phyloP scores from a whole-genome alignment of 2,329 filamentous ascomycete species.

The Mariannaea sp. region DNA sequence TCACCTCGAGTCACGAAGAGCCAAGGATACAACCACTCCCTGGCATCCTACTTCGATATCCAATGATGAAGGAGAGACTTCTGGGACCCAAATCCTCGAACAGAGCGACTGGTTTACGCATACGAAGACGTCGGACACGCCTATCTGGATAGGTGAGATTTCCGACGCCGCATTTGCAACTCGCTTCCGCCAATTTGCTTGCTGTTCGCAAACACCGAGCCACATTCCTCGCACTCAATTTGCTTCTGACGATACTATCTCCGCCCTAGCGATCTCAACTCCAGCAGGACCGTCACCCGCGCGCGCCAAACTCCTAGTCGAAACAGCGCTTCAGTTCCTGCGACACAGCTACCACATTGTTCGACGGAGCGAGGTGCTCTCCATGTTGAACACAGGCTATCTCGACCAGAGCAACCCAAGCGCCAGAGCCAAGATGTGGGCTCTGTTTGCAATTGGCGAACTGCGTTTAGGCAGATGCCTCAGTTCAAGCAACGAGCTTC shows the following conservation, averaged over 20 bases:
- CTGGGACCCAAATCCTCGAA: slow-evolving; percentile 13
- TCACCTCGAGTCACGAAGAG: not conserved
- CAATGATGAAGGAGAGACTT: not conserved
- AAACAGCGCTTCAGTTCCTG: slow-evolving; percentile 9
- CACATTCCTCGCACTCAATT: slow-evolving; percentile 19
- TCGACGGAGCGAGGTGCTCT: slow-evolving; percentile 10
- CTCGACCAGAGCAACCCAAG: not conserved
- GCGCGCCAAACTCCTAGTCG: slow-evolving; percentile 4
- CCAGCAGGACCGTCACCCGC: slow-evolving; percentile 1
- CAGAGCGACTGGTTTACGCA: slow-evolving; percentile 17
- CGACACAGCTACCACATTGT: slow-evolving; percentile 17
- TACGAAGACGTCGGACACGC: slow-evolving; percentile 12
- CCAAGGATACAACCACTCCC: not conserved
- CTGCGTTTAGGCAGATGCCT: not conserved
- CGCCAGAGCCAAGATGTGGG: slow-evolving; percentile 14
- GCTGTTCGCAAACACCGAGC: not conserved
- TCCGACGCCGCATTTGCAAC: slow-evolving; percentile 23
- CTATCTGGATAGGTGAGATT: slow-evolving; percentile 21
- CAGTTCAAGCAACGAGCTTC: not conserved
- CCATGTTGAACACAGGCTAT: not conserved
- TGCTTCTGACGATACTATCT: slow-evolving; percentile 3
- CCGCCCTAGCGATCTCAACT: not conserved
- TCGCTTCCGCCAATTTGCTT: slow-evolving; percentile 21
- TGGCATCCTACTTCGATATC: not conserved
- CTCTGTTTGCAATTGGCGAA: slow-evolving; percentile 16